A percentile compares a stretch with the other conserved stretches of the same genome.
These are phyloP conservation scores for Pythium apleroticum DNA, from an alignment of 352 stramenopile species.

Conservation along the genomic window DNA sequence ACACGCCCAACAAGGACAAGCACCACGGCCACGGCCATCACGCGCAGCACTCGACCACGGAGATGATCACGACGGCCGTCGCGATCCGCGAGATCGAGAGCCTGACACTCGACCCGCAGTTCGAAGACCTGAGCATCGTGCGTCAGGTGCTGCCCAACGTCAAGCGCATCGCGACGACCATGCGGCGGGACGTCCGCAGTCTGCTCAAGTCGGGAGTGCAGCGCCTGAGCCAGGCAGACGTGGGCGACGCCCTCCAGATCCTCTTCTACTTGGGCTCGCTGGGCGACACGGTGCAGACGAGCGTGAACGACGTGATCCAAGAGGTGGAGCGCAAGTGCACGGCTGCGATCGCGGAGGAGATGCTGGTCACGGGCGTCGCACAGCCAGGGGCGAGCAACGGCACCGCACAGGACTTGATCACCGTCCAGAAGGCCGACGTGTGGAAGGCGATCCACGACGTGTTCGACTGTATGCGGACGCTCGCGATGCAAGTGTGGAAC, in stretches of 20 bases:
- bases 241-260: constrained; percentile 77
- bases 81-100: constrained; percentile 76
- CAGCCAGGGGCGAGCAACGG: constrained; percentile 8
- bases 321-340: constrained; percentile 71
- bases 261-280: constrained; percentile 74
- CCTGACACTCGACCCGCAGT: constrained; percentile 48
- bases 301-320: constrained; percentile 83
- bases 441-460: constrained; percentile 84
- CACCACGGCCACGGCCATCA: constrained; percentile 17
- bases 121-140: constrained; percentile 70
- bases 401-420: constrained; percentile 28
- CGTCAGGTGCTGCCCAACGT: constrained; percentile 50
- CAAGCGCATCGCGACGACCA: constrained; percentile 40
- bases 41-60: constrained; percentile 26
- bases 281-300: constrained; percentile 61
- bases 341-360: constrained; percentile 58
- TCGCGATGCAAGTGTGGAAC: constrained; percentile 86
- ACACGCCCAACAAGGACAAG: constrained; percentile 26
- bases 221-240: constrained; percentile 60
- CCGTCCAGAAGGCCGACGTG: constrained; percentile 61
- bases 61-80: constrained; percentile 62
- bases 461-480: constrained; percentile 62
- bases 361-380: constrained; percentile 39
- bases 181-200: constrained; percentile 57
- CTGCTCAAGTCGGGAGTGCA: constrained; percentile 53